Evolutionary conservation across 2,329 filamentous ascomycete genomes (phyloP).

Genomic region (Bertia moriformis): DNA sequence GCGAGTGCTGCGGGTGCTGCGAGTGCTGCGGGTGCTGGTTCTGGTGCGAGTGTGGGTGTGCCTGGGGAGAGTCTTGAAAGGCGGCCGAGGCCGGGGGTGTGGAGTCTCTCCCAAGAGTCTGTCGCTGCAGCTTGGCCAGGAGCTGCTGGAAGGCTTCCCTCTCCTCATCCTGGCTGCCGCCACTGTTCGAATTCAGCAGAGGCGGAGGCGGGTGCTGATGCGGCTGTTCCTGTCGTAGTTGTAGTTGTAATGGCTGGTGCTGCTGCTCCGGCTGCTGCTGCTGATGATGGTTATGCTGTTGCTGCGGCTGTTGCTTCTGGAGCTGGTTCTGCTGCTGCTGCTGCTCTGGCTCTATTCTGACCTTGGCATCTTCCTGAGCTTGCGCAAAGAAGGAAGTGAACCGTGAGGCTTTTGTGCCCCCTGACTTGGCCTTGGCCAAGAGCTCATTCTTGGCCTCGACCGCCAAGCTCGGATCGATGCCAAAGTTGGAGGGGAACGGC

Average conservation of each 20-base stretch:
- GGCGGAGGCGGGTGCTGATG: constrained; percentile 4
- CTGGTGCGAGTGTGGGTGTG: constrained; percentile 13
- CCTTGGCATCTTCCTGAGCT: constrained; percentile 34
- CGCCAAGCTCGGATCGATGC: constrained; percentile 32
- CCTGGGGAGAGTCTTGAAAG: constrained; percentile 21
- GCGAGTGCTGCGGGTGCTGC: constrained; percentile 7
- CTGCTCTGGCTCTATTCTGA: constrained; percentile 33
- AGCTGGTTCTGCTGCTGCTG: constrained; percentile 12
- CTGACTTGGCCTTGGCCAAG: constrained; percentile 35
- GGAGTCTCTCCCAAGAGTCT: constrained; percentile 24
- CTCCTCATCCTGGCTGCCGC: constrained; percentile 43
- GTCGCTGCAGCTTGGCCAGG: constrained; percentile 63
- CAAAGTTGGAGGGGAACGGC: constrained; percentile 35
- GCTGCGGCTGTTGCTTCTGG: constrained; percentile 10
- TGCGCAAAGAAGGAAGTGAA: constrained; percentile 68
- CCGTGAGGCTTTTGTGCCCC: constrained; percentile 59
- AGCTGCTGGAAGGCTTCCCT: constrained; percentile 76
- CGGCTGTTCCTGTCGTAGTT: too few species aligned
- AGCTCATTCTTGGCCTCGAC: constrained; percentile 28
- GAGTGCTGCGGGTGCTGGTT: too few species aligned
- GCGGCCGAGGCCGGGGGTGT: constrained; percentile 28
- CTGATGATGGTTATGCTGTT: constrained; percentile 5
- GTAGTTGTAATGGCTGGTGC: constrained; percentile 6
- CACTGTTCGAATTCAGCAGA: constrained; percentile 7
- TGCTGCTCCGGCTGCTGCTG: constrained; percentile 1